A percentile compares a stretch with the other conserved stretches of the same genome.
phyloP scores from a whole-genome alignment of 192 early-diverging fungal species.

The Coemansia sp. region DNA sequence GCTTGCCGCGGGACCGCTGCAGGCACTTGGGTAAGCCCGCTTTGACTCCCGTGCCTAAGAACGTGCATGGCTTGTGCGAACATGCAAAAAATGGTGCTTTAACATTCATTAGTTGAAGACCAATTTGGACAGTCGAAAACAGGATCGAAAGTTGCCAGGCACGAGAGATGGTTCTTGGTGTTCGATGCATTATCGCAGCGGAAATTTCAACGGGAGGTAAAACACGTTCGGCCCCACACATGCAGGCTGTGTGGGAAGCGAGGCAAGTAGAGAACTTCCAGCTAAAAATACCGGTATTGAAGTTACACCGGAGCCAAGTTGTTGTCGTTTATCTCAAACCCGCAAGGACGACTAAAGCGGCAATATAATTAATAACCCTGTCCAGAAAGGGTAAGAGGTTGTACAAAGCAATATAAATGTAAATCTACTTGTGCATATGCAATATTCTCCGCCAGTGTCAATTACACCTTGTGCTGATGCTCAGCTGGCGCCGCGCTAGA shows the following conservation, averaged over 20 bases:
- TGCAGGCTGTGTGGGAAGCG: not conserved
- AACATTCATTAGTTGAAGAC: not conserved
- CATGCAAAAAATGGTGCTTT: not conserved
- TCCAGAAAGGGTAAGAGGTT: not conserved
- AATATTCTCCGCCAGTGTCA: not conserved
- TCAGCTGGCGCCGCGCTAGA: no score
- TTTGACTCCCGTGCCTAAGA: not conserved
- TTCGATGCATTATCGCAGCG: not conserved
- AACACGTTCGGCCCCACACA: not conserved
- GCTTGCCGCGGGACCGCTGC: not conserved
- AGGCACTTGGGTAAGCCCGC: not conserved
- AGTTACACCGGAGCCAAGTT: not conserved
- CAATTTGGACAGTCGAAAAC: not conserved
- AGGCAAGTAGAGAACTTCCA: not conserved
- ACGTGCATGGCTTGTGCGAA: not conserved
- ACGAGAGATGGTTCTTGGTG: not conserved
- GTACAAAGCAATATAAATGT: not conserved
- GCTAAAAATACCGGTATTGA: not conserved
- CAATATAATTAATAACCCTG: not conserved
- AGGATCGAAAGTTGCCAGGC: not conserved
- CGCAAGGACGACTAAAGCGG: not conserved
- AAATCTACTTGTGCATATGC: not conserved
- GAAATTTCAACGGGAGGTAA: not conserved
- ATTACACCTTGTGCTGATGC: no score
- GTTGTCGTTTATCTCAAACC: not conserved